Evolutionary conservation across 257 asterid species (phyloP), one percentile per base, ranked within the genome.

Genomic region (Dorcoceras hygrometricum): DNA sequence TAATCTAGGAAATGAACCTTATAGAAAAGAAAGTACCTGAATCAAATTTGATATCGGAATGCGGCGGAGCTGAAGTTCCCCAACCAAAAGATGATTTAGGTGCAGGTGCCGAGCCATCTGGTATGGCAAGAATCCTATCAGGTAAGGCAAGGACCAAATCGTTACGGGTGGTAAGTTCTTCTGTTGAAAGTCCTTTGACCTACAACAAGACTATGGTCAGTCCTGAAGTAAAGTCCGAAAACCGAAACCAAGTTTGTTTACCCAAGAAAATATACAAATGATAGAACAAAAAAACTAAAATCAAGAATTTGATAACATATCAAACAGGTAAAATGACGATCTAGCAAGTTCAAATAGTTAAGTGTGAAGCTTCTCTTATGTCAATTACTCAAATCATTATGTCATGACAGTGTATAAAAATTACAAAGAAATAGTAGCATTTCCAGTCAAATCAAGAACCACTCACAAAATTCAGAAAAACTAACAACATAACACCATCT

Each of bases 121-220:
- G 95, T 79, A 93, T 90, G 83, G 89, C 84, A 77, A 82, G 96
- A 79, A 93, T 93, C 83, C 95, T 82, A 66, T 77, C 97, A 28
- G 98, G 98, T 58, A 93, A 79, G 58, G 93, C 98, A 76, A 88
- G 98, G 48, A 81, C 97, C 74, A 93, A 72, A 76, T 92, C 98
- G 69, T 92, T 92, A 25, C 97, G 98, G 57, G 81, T 87, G 71
- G 97, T 73, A 81, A 86, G 84, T 68, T 93, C 96, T 76, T 93
- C 98, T 4, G 87, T 73, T 0, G 98, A 84, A 66, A 93, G 91
- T 26, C 98, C 97, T 81, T 90, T 89, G 60, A 93, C 89, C 98
- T 93, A 66, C 27, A 69, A 20, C 32, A 56, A 63, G 25, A 27
- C 23, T 53, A 72, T 31, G 12, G 48, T 66, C 67, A 67, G 59